Base-by-base conservation (phyloP, 495 filamentous ascomycete species). In the Chaetomium tenue region DNA sequence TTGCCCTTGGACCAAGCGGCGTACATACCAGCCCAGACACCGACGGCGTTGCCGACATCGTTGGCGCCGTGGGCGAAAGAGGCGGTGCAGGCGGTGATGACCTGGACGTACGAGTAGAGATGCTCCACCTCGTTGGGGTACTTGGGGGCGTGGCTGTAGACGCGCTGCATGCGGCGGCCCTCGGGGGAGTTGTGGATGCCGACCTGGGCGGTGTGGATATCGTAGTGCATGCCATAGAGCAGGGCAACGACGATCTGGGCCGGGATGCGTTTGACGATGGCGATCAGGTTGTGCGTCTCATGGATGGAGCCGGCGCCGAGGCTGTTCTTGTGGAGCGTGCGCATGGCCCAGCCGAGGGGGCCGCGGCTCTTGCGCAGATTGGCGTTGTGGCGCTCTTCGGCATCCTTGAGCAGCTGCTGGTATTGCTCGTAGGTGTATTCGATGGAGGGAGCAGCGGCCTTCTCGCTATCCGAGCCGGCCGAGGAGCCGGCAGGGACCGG, bases 21-120 rank as follows among this genome's bases (percentile, higher is more conserved):
- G 81, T 87, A 92, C 70, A 90, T 87, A 63, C 84, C 86, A 30
- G 88, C 86, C 77, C 83, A 90, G 47, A 88, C 88, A 13, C 90
- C 90, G 63, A 91, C 85, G 5, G 90, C 87, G 78, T 91, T 91
- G 39, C 85, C 81, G 61, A 93, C 84, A 73, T 93, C 90, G 74
- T 93, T 93, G 69, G 89, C 87, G 58, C 90, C 90, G 77, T 93
- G 90, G 3, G 89, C 86, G 61, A 93, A 90, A 2, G 88, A 91
- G 7, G 87, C 86, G 26, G 88, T 90, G 74, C 84, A 85, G 57
- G 89, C 89, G 20, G 88, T 91, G 51, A 90, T 65, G 63, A 92
- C 74, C 78, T 93, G 89, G 63, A 90, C 76, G 77, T 89, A 91
- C 20, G 88, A 88, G 77, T 88, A 92, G 39, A 83, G 82, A 76